A percentile compares a stretch with the other conserved stretches of the same genome.
These are phyloP conservation scores for Camelina hispida DNA, from an alignment of 345 rosid genomes.

Conservation along the genomic window DNA sequence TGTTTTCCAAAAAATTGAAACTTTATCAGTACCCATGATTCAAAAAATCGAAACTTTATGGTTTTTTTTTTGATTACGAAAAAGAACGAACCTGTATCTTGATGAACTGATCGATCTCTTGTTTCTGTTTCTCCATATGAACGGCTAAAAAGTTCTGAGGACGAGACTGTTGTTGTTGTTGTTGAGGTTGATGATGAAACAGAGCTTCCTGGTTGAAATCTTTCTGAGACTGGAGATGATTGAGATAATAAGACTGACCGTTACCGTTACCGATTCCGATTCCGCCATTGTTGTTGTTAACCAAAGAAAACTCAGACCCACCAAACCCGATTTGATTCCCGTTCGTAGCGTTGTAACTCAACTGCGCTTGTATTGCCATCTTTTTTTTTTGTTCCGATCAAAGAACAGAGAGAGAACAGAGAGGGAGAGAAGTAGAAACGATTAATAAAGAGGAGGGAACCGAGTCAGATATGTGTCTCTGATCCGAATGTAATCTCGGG, in stretches of 20 bases:
- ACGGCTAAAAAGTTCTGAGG: slow-evolving; percentile 37
- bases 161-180: slow-evolving; percentile 14
- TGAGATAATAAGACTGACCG: slow-evolving; percentile 29
- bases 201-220: slow-evolving; percentile 48
- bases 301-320: slow-evolving; percentile 49
- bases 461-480: slow-evolving; percentile 21
- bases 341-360: slow-evolving; percentile 44
- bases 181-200: slow-evolving; percentile 31
- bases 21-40: slow-evolving; percentile 18
- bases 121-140: slow-evolving; percentile 57
- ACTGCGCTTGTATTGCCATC: slow-evolving; percentile 83
- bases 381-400: neutral
- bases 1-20: slow-evolving; percentile 27
- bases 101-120: slow-evolving; percentile 64
- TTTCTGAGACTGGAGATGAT: slow-evolving; percentile 41
- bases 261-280: slow-evolving; percentile 41
- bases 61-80: neutral
- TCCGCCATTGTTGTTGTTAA: slow-evolving; percentile 52
- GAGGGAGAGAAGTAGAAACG: slow-evolving; percentile 13
- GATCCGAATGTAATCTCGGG: slow-evolving; percentile 36
- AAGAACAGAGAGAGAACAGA: slow-evolving; percentile 11
- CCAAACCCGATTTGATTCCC: slow-evolving; percentile 44
- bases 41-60: neutral
- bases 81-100: slow-evolving; percentile 63
- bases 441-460: slow-evolving; percentile 31